Evolutionary conservation across 129 eudicot species (phyloP).

Genomic region (Tagetes erecta): DNA sequence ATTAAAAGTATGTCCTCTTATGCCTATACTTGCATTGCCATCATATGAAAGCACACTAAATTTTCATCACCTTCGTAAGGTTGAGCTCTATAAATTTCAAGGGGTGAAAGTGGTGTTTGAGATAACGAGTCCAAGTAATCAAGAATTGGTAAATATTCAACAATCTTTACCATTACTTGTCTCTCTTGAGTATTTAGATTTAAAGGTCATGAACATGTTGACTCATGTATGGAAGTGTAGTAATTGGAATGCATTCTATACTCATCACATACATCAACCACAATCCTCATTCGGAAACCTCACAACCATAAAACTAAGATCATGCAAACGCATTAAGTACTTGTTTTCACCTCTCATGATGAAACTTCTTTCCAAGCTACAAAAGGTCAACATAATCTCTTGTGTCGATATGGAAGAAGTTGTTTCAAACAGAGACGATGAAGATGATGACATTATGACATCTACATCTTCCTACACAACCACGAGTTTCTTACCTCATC

Average conservation of each 20-base stretch:
- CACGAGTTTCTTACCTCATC: background rate
- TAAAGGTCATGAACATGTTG: background rate
- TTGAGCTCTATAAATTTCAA: too few species aligned
- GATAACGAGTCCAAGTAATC: too few species aligned
- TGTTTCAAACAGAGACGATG: background rate
- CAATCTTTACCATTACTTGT: too few species aligned
- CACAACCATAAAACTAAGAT: background rate
- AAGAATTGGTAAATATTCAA: too few species aligned
- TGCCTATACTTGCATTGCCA: too few species aligned
- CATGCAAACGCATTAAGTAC: background rate
- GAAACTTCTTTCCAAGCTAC: background rate
- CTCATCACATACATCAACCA: background rate
- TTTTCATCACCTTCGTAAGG: too few species aligned
- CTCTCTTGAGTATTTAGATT: background rate
- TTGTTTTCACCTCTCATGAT: constrained; percentile 2
- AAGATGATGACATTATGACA: background rate
- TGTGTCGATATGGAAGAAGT: background rate
- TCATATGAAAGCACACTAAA: too few species aligned
- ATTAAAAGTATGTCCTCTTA: background rate
- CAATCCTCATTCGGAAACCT: background rate
- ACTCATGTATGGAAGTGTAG: background rate
- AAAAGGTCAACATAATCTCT: background rate
- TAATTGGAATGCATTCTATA: background rate
- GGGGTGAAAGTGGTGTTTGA: too few species aligned
- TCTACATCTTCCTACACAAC: background rate